Evolutionary conservation across 2,329 filamentous ascomycete species (phyloP), one percentile per base, ranked within the genome.

Genomic region (Fusarium avenaceum): DNA sequence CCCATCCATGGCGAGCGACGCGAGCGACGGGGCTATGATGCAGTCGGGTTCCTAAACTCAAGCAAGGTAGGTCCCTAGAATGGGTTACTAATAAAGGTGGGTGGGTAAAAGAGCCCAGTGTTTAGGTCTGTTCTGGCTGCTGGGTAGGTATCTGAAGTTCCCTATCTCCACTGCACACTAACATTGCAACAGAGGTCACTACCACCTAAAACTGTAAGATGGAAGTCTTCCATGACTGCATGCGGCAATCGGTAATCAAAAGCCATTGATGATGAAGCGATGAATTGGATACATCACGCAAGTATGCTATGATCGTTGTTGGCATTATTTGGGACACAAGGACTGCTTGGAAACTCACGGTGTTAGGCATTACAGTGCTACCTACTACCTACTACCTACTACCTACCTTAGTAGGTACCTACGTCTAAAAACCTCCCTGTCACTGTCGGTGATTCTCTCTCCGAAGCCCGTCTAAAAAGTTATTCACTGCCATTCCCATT

Each of bases 21-120:
- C 9, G 72, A 71, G 66, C 70, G 56, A 73, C 67, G 72, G 72
- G 72, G 72, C 70, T 70, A 74, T 74, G 72, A 74, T 74, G 72
- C 72, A 74, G 70, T 58, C 22, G 33, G 56, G 22, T 48, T 43
- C 43, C 56, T 57, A 47, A 57, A 33, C 26, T 39, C 54, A 53
- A 30, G 30, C 17, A 57, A 20, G 54, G 15, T 52, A 64, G 43
- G 61, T 59, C 56, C 65, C 66, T 63, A 57, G 50, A 42, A 49
- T 55, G 57, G 62, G 51, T 30, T 30, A 11, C 28, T 30, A 30
- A 11, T 11, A 30, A 30, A 30, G 28, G 11, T 66, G 66, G 42
- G 65, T 69, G 65, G 53, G 55, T 59, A 57, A 66, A 54, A 46
- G 28, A 51, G 43, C 61, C 44, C 42, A 62, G 35, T 38, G 35